Evolutionary conservation across 164 flowering plant species (phyloP).

Genomic region (Magnolia changhungtana): DNA sequence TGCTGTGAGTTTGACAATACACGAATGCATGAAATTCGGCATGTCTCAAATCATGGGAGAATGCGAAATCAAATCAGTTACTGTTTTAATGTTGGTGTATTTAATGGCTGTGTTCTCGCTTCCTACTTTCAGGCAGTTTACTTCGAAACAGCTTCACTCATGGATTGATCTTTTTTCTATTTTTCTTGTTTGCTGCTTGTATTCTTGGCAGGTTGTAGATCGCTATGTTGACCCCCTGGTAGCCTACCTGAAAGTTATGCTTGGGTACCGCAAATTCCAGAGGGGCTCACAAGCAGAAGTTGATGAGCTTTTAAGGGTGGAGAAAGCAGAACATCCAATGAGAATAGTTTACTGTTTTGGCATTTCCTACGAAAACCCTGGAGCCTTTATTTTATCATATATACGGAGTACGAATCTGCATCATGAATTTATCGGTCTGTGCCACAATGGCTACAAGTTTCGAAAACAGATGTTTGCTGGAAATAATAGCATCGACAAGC

Average conservation of each 20-base stretch:
- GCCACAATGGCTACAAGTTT: constrained; percentile 90
- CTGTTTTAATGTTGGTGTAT: neutral
- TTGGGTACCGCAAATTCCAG: constrained; percentile 78
- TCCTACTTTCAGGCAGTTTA: neutral
- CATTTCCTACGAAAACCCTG: constrained; percentile 92
- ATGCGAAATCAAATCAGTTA: neutral
- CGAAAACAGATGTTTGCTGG: constrained; percentile 63
- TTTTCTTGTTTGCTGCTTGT: neutral
- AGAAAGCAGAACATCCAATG: constrained; percentile 73
- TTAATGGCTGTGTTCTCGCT: neutral
- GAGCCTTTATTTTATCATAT: constrained; percentile 79
- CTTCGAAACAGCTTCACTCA: neutral
- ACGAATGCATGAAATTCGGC: neutral
- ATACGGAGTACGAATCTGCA: constrained; percentile 86
- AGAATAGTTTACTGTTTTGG: constrained; percentile 94
- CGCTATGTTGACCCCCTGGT: constrained; percentile 96
- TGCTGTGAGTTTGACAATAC: neutral
- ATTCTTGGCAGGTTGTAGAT: constrained; percentile 76
- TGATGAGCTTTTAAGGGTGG: constrained; percentile 71
- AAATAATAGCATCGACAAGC: constrained; percentile 64
- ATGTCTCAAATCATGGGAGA: neutral
- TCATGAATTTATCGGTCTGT: constrained; percentile 86
- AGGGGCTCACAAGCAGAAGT: constrained; percentile 81
- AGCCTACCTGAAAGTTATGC: constrained; percentile 74
- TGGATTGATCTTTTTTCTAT: neutral